Percentiles rank a stretch among this genome's conserved stretches.
Conservation (phyloP, 768 basidiomycete genomes). For the Mycena polygramma region DNA sequence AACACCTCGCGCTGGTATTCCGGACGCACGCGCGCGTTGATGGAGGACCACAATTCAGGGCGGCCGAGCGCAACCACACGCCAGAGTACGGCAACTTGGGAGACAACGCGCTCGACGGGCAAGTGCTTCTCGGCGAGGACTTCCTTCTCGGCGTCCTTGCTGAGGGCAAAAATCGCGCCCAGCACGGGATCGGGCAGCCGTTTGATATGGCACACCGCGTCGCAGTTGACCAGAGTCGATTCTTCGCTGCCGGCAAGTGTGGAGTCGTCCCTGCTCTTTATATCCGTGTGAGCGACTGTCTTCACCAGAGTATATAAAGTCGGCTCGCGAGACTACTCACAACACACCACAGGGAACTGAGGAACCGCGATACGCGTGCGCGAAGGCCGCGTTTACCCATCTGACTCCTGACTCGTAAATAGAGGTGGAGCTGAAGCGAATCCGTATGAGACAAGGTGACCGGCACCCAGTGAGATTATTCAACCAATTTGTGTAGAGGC, state of each 20-base stretch:
- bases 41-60: slow-evolving; percentile 52
- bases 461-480: background rate
- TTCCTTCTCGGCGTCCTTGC: slow-evolving; percentile 11
- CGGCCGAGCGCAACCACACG: slow-evolving; percentile 49
- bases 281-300: too few species aligned
- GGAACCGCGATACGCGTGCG: slow-evolving; percentile 11
- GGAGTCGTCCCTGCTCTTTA: background rate
- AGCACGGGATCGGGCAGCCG: slow-evolving; percentile 26
- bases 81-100: slow-evolving; percentile 52
- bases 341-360: background rate
- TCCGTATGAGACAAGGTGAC: background rate
- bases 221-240: slow-evolving; percentile 26
- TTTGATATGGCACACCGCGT: slow-evolving; percentile 29
- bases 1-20: slow-evolving; percentile 40
- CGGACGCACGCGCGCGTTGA: slow-evolving; percentile 46
- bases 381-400: slow-evolving; percentile 16
- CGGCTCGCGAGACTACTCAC: background rate
- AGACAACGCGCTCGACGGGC: slow-evolving; percentile 38
- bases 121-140: slow-evolving; percentile 3
- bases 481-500: too few species aligned
- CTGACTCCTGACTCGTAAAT: background rate
- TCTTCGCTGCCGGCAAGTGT: slow-evolving; percentile 16
- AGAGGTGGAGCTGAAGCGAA: background rate
- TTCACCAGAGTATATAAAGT: too few species aligned
- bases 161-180: slow-evolving; percentile 14